phyloP scores from a whole-genome alignment of 495 filamentous ascomycete species.

The Podospora bellae-mahoneyi region DNA sequence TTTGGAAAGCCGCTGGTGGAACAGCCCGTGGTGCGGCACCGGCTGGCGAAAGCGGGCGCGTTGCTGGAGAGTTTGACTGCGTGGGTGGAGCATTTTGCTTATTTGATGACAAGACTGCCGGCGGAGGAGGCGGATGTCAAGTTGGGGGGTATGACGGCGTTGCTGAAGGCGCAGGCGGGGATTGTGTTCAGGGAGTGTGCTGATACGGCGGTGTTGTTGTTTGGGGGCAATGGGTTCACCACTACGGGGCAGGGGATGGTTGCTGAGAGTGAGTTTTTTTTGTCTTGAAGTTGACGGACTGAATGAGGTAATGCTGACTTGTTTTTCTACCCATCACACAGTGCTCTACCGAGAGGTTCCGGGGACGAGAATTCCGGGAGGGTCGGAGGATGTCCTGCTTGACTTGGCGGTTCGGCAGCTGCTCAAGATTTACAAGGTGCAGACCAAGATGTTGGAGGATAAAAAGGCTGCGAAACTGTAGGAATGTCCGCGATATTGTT shows the following conservation, averaged over 20 bases:
- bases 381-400: slow-evolving; percentile 71
- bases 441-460: slow-evolving; percentile 58
- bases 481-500: neutral
- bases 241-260: slow-evolving; percentile 65
- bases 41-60: slow-evolving; percentile 66
- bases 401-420: slow-evolving; percentile 68
- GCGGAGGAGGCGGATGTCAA: slow-evolving; percentile 62
- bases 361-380: slow-evolving; percentile 62
- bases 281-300: too few species aligned
- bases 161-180: slow-evolving; percentile 67
- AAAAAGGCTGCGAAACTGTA: slow-evolving; percentile 12
- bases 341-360: slow-evolving; percentile 60
- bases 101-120: slow-evolving; percentile 59
- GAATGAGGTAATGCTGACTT: neutral
- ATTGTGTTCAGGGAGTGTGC: slow-evolving; percentile 70
- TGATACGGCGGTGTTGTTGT: slow-evolving; percentile 62
- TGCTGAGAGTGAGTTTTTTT: slow-evolving; percentile 53
- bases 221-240: slow-evolving; percentile 71
- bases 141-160: slow-evolving; percentile 65
- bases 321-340: neutral
- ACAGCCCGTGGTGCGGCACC: slow-evolving; percentile 68
- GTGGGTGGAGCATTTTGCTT: slow-evolving; percentile 74
- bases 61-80: slow-evolving; percentile 67
- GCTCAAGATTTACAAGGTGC: slow-evolving; percentile 64
- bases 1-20: slow-evolving; percentile 71